A percentile compares a stretch with the other conserved stretches of the same genome.
These are phyloP conservation scores for Eimeria maxima DNA, from an alignment of 169 alveolate species.

Conservation along the genomic window DNA sequence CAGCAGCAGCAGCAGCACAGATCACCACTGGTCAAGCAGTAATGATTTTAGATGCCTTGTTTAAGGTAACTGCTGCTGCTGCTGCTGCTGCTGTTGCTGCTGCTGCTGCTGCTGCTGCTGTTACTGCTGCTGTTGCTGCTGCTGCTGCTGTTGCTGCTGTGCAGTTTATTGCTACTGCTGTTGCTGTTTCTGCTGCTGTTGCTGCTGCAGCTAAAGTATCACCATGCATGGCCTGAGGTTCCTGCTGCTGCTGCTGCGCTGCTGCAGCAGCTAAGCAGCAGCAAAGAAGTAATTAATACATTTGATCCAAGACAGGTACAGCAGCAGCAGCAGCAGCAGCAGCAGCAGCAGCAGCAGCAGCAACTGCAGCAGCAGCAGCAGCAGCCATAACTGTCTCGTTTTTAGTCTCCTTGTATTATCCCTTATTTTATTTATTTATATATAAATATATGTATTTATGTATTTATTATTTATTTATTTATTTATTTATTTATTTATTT, in stretches of 20 bases:
- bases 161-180: neutral
- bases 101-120: slow-evolving; percentile 22
- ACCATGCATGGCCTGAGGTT: slow-evolving; percentile 47
- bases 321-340: neutral
- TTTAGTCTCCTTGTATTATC: neutral
- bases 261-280: slow-evolving; percentile 67
- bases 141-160: slow-evolving; percentile 56
- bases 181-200: slow-evolving; percentile 28
- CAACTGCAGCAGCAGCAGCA: neutral
- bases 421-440: neutral
- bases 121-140: neutral
- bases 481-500: neutral
- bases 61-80: slow-evolving; percentile 51
- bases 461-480: too few relatives aligned
- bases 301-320: slow-evolving; percentile 30
- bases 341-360: too few relatives aligned
- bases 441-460: too few relatives aligned
- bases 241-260: slow-evolving; percentile 49
- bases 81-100: slow-evolving; percentile 57
- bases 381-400: neutral
- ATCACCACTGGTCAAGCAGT: slow-evolving; percentile 43
- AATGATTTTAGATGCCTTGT: slow-evolving; percentile 39
- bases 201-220: slow-evolving; percentile 50
- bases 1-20: slow-evolving; percentile 47
- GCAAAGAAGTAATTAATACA: neutral